Evolutionary conservation across 1,139 yeast genomes (phyloP), one percentile per base, ranked within the genome.

Genomic region (Yamadazyma diddensiae): DNA sequence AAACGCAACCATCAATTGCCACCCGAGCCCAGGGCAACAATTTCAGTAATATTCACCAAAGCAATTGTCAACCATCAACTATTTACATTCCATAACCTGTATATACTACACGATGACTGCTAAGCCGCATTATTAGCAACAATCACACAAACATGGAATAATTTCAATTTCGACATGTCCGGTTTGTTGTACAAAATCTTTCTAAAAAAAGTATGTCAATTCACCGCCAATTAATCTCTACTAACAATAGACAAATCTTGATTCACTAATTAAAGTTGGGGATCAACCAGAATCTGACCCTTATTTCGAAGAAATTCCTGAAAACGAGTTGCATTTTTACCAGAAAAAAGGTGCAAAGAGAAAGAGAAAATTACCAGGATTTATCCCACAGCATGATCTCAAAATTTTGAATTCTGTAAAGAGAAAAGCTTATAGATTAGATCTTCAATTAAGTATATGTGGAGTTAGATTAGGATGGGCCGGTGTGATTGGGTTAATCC

Each of bases 401-500:
- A 62, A 65, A 34, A 57, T 81, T 2, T 55, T 83, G 42, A 64
- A 67, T 33, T 63, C 70, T 12, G 79, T 82, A 22, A 70, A 77
- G 46, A 62, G 77, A 30, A 65, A 76, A 36, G 90, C 85, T 2
- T 81, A 82, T 50, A 63, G 78, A 31, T 57, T 82, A 42, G 94
- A 84, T 50, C 67, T 80, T 50, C 70, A 72, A 37, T 72, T 82
- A 52, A 68, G 73, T 35, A 37, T 80, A 28, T 76, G 83, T 51
- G 92, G 94, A 1, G 50, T 78, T 17, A 59, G 85, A 28, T 49
- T 81, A 23, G 94, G 94, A 2, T 81, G 87, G 83, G 71, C 82
- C 2, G 85, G 83, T 2, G 43, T 84, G 10, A 71, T 84, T 39
- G 90, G 90, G 2, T 48, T 84, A 10, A 48, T 85, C 19, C 95